Base-by-base conservation (phyloP, 2,329 filamentous ascomycete species). In the Aspergillus transmontanensis region DNA sequence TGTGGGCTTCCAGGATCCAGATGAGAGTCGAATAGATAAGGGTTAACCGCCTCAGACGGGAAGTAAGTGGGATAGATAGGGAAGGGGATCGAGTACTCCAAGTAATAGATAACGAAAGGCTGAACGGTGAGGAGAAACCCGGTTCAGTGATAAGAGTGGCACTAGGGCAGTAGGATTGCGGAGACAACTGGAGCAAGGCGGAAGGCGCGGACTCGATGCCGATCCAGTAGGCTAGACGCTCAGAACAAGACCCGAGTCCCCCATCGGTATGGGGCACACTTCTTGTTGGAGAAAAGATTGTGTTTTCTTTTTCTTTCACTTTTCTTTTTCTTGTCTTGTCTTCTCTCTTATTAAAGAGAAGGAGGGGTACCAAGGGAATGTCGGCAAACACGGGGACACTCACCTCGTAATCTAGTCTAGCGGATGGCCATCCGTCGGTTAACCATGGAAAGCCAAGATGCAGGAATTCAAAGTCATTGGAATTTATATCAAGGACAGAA, bases 121-220 rank as follows among this genome's bases (percentile, higher is more conserved):
- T 58, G 36, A 67, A 60, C 45, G 60, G 65, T 70, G 69, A 71
- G 66, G 68, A 68, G 69, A 68, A 67, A 62, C 56, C 54, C 58
- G 39, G 65, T 68, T 66, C 61, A 59, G 55, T 66, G 69, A 72
- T 68, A 69, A 68, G 65, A 63, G 58, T 60, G 41, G 63, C 63
- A 66, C 65, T 68, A 66, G 59, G 60, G 58, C 56, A 63, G 66
- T 60, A 55, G 54, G 61, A 62, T 62, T 71, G 69, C 69, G 69
- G 69, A 69, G 68, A 69, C 64, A 64, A 53, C 63, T 69, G 66
- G 67, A 67, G 64, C 65, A 46, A 68, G 63, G 64, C 68, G 62
- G 66, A 59, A 58, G 59, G 61, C 64, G 64, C 60, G 61, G 67
- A 70, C 67, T 67, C 65, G 68, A 19, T 11, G 48, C 62, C 64